Conservation (phyloP, 164 flowering plant species). For the Akebia trifoliata region DNA sequence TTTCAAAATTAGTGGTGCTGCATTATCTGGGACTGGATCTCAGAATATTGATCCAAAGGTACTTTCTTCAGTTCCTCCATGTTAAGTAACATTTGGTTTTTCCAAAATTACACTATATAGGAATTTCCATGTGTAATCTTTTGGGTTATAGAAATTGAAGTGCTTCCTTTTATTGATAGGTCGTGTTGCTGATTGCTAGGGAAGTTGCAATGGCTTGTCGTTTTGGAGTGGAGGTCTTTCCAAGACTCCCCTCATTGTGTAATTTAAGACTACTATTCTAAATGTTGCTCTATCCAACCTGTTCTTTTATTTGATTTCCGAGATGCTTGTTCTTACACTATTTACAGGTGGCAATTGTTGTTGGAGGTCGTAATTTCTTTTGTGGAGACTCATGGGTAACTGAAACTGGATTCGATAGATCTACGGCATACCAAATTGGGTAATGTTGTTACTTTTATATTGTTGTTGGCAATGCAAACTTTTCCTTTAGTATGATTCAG, state of each 20-base stretch:
- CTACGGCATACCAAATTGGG: constrained; percentile 90
- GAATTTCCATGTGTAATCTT: background rate
- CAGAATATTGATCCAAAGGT: constrained; percentile 94
- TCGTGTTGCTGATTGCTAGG: constrained; percentile 69
- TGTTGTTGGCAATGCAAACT: background rate
- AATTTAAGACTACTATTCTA: background rate
- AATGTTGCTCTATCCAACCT: background rate
- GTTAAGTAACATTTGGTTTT: background rate
- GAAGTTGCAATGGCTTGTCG: constrained; percentile 79
- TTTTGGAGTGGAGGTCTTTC: constrained; percentile 76
- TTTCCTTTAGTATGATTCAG: background rate
- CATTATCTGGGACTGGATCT: constrained; percentile 66
- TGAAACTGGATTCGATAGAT: constrained; percentile 77
- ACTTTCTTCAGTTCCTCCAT: constrained; percentile 7
- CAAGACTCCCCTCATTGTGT: background rate
- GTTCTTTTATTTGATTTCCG: constrained; percentile 1
- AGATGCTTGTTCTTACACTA: constrained; percentile 8
- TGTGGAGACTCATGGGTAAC: constrained; percentile 86
- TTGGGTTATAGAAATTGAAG: constrained; percentile 8
- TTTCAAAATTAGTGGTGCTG: constrained; percentile 87
- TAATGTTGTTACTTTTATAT: constrained; percentile 22
- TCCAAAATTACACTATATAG: background rate
- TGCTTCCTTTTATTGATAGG: constrained; percentile 38
- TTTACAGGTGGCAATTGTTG: constrained; percentile 81
- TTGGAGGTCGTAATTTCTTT: constrained; percentile 94